Evolutionary conservation across 768 basidiomycete species (phyloP), one percentile per base, ranked within the genome.

Genomic region (Boletus insuetus): DNA sequence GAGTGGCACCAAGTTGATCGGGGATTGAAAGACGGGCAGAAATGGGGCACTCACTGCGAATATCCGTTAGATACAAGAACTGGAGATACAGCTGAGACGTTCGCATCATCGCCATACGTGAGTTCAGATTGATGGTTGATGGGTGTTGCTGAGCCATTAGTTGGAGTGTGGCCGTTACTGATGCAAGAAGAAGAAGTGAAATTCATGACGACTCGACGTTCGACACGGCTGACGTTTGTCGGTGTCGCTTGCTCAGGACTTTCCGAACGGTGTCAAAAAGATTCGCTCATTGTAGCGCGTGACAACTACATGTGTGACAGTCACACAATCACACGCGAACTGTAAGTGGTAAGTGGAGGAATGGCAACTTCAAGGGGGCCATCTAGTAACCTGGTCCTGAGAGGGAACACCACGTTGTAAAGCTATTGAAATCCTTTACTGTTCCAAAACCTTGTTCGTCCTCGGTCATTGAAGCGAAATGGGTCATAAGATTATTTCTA

Each of bases 401-500:
- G 26, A 29, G 29, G 29, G 29, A 29, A 63, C 68, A 69, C 70
- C 65, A 68, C 20, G 35, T 19, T 6, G 46, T 42, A 47, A 71
- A 65, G 1, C 26, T 47, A 26, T 61, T 57, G 40, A 70, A 66
- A 50, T 69, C 69, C 61, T 75, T 66, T 53, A 82, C 77, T 34
- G 65, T 63, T 19, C 83, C 82, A 60, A 76, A 77, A 10, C 69
- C 67, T 26, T 66, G 64, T 20, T 62, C 67, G 19, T 61, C 59
- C 14, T 58, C 51, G 49, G 46, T 55, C 79, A 86, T 87, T 9
- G 66, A 69, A 49, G 87, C 83, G 63, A 82, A 87, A 43, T 73
- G 66, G n/a, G 68, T 63, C 84, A 86, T 82, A 42, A 86, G 69
- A 64, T 86, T 87, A 59, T 81, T 76, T 41, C 55, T 62, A 46